phyloP scores from a whole-genome alignment of 1,139 yeast genomes.

The Diutina sp. region DNA sequence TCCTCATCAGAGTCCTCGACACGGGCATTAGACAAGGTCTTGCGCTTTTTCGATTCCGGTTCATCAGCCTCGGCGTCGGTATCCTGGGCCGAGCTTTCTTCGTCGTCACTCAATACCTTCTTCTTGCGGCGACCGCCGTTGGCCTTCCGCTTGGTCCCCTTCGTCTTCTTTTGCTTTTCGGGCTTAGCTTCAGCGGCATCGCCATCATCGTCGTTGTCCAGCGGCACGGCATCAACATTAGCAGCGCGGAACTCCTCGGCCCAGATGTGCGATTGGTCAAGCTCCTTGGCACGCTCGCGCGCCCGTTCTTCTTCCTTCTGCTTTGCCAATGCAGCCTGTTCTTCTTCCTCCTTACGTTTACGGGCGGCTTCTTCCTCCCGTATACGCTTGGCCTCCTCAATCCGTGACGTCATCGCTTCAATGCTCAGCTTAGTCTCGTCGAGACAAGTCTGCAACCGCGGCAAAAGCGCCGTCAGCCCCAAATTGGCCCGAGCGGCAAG shows the following conservation, averaged over 20 bases:
- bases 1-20: neutral
- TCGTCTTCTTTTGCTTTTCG: slow-evolving; percentile 11
- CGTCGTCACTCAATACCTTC: neutral
- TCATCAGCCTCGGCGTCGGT: neutral
- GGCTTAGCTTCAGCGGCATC: slow-evolving; percentile 11
- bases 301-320: slow-evolving; percentile 39
- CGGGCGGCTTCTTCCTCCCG: slow-evolving; percentile 47
- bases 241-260: slow-evolving; percentile 39
- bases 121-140: neutral
- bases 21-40: neutral
- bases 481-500: slow-evolving; percentile 74
- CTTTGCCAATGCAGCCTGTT: slow-evolving; percentile 26
- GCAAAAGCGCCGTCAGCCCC: slow-evolving; percentile 66
- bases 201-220: slow-evolving; percentile 21
- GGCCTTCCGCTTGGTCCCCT: slow-evolving; percentile 2
- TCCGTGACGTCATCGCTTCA: slow-evolving; percentile 39
- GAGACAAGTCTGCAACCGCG: slow-evolving; percentile 56
- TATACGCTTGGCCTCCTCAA: slow-evolving; percentile 59
- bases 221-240: slow-evolving; percentile 17
- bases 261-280: slow-evolving; percentile 78
- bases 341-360: slow-evolving; percentile 23
- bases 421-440: slow-evolving; percentile 67
- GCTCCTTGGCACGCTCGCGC: slow-evolving; percentile 58
- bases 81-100: neutral
- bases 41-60: neutral